Percentiles rank a stretch among this genome's conserved stretches.
phyloP scores from a whole-genome alignment of 305 asterid genomes.

The Fraxinus velutina region DNA sequence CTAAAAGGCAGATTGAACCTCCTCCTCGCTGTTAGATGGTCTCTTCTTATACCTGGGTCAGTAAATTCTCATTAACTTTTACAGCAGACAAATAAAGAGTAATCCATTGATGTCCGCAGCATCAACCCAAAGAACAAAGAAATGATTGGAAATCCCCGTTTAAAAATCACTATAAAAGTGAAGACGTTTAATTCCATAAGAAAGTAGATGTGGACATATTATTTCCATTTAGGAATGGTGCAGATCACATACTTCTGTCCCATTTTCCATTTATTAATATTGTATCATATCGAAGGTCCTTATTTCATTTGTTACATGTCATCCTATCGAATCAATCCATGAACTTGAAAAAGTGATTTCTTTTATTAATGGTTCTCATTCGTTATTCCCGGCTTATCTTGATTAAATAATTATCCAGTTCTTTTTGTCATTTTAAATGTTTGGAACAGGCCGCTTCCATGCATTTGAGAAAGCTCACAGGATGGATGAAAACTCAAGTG shows the following conservation, averaged over 20 bases:
- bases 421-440: constrained; percentile 3
- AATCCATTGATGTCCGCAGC: background rate
- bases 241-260: background rate
- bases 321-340: background rate
- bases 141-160: background rate
- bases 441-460: constrained; percentile 78
- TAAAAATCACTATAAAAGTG: background rate
- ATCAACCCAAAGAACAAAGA: background rate
- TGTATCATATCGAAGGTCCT: background rate
- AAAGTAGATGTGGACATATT: background rate
- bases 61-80: background rate
- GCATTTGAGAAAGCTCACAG: constrained; percentile 95
- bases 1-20: background rate
- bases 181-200: background rate
- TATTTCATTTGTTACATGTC: background rate
- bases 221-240: background rate
- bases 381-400: background rate
- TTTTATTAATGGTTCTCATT: background rate
- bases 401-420: constrained; percentile 14
- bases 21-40: background rate
- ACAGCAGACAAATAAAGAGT: background rate
- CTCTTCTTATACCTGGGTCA: background rate
- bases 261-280: background rate
- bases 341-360: background rate
- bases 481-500: constrained; percentile 81